Percentiles rank a stretch among this genome's conserved stretches.
Evolutionary conservation across 1,139 yeast genomes (phyloP).

Genomic region (Candida tropicalis): DNA sequence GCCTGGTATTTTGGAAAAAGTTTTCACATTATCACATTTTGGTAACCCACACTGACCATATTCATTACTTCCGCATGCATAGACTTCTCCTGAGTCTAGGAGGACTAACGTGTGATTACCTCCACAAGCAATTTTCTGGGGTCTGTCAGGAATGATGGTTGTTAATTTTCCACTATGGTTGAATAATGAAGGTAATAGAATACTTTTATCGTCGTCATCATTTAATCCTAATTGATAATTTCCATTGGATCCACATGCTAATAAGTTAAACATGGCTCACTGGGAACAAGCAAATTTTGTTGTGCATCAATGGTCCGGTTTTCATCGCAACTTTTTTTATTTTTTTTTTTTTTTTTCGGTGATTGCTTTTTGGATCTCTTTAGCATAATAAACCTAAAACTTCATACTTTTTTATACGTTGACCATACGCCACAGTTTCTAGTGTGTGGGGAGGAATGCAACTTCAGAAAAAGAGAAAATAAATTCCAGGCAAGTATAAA

Average conservation of each 20-base stretch:
- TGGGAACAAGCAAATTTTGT: too few relatives aligned
- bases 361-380: too few relatives aligned
- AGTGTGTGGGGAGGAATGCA: background rate
- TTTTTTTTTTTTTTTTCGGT: background rate
- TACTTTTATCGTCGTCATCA: conserved; percentile 53
- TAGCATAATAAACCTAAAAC: too few relatives aligned
- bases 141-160: conserved; percentile 17
- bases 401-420: too few relatives aligned
- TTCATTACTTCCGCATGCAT: conserved; percentile 61
- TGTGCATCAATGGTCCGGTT: too few relatives aligned
- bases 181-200: conserved; percentile 30
- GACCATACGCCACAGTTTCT: background rate
- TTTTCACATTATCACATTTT: conserved; percentile 4
- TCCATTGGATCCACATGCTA: conserved; percentile 85
- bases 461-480: background rate
- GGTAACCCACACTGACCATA: conserved; percentile 55
- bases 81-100: conserved; percentile 53
- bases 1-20: conserved; percentile 31
- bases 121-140: conserved; percentile 63
- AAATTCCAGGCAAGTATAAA: background rate
- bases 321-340: background rate
- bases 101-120: conserved; percentile 84
- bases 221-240: conserved; percentile 71
- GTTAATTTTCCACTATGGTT: conserved; percentile 16
- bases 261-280: conserved; percentile 35